These are phyloP conservation scores for Cladophialophora immunda DNA, from an alignment of 2,329 filamentous ascomycete species.

Conservation along the genomic window DNA sequence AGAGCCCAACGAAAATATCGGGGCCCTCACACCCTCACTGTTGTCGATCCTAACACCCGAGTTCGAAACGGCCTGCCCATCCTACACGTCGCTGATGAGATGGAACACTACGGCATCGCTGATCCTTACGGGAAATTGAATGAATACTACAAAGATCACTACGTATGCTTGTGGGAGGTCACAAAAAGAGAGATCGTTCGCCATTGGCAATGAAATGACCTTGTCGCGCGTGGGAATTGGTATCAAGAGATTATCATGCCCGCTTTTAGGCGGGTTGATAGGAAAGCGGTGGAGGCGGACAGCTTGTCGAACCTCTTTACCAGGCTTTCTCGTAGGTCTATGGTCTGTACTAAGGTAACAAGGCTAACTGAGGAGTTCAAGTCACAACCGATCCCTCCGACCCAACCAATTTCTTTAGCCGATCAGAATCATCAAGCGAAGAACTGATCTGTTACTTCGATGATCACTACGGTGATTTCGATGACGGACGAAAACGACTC, in stretches of 20 bases:
- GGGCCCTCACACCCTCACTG: constrained; percentile 29
- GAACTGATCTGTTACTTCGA: not conserved
- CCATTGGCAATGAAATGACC: constrained; percentile 29
- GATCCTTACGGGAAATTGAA: constrained; percentile 27
- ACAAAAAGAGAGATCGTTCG: constrained; percentile 31
- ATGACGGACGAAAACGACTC: constrained; percentile 7
- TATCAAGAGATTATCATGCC: constrained; percentile 34
- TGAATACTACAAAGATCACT: constrained; percentile 33
- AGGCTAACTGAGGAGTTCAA: constrained; percentile 4
- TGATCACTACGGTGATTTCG: not conserved
- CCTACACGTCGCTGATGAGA: constrained; percentile 31
- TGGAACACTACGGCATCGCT: constrained; percentile 31
- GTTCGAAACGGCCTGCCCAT: constrained; percentile 31
- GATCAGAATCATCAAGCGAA: not conserved
- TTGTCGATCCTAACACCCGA: constrained; percentile 33
- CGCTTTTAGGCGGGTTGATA: constrained; percentile 25
- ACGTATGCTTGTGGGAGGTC: constrained; percentile 37
- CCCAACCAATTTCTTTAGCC: not conserved
- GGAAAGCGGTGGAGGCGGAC: not conserved
- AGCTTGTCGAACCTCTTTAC: constrained; percentile 17
- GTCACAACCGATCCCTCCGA: not conserved
- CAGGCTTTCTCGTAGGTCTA: constrained; percentile 21
- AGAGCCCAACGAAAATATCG: constrained; percentile 10
- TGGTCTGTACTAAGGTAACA: not conserved
- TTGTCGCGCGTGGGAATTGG: constrained; percentile 28